Evolutionary conservation across 768 basidiomycete species (phyloP).

Genomic region (Tephrocybe sp.): DNA sequence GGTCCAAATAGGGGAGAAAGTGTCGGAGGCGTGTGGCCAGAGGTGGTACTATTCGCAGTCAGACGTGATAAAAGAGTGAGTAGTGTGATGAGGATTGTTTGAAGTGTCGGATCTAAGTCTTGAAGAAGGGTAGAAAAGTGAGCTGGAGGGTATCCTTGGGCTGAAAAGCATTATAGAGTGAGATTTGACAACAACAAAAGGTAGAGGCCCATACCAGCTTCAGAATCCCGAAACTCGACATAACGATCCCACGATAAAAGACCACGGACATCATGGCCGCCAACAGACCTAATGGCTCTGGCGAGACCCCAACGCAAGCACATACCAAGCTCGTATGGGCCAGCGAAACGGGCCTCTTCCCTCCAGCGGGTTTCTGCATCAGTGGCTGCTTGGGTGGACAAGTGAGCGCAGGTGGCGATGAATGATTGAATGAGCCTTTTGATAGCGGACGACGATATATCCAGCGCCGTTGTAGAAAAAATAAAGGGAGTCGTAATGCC

Average conservation of each 20-base stretch:
- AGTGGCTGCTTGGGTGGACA: constrained; percentile 26
- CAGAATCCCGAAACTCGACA: constrained; percentile 74
- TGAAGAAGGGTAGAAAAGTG: constrained; percentile 73
- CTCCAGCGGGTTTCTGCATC: constrained; percentile 59
- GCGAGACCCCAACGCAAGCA: constrained; percentile 90
- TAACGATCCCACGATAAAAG: constrained; percentile 86
- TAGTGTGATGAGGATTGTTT: constrained; percentile 61
- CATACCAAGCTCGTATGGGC: constrained; percentile 88
- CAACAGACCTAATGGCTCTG: constrained; percentile 67
- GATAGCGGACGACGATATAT: constrained; percentile 72
- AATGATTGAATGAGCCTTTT: constrained; percentile 79
- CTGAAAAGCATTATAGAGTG: constrained; percentile 28
- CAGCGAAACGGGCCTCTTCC: constrained; percentile 82
- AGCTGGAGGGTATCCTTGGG: constrained; percentile 61
- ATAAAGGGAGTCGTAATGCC: constrained; percentile 89
- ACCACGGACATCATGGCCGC: constrained; percentile 75
- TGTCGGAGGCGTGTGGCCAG: constrained; percentile 89
- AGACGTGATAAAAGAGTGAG: constrained; percentile 81
- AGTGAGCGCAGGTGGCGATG: constrained; percentile 53
- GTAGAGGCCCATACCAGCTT: constrained; percentile 60
- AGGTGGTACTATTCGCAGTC: constrained; percentile 77
- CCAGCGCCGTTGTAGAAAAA: constrained; percentile 86
- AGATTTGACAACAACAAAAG: constrained; percentile 12
- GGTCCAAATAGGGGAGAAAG: constrained; percentile 90
- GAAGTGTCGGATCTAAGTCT: constrained; percentile 48